phyloP scores from a whole-genome alignment of 805 yeast species.

The Ogataea ramenticola region DNA sequence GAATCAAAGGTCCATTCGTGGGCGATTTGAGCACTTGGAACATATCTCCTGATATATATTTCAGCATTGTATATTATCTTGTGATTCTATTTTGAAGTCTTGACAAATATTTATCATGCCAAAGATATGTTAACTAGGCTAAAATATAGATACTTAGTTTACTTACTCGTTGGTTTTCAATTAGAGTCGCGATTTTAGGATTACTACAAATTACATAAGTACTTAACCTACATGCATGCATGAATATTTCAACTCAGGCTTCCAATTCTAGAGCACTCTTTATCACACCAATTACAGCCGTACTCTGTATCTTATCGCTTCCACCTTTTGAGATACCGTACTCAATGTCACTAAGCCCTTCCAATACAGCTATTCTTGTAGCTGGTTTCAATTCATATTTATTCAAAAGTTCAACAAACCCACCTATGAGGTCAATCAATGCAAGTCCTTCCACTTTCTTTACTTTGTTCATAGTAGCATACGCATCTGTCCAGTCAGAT shows the following conservation, averaged over 20 bases:
- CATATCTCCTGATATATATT: slow-evolving; percentile 52
- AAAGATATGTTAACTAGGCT: no score
- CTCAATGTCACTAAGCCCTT: slow-evolving; percentile 80
- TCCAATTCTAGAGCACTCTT: slow-evolving; percentile 55
- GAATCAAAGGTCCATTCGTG: slow-evolving; percentile 29
- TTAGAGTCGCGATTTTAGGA: no score
- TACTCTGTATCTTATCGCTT: slow-evolving; percentile 79
- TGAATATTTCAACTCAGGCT: slow-evolving; percentile 10
- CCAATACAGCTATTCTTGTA: slow-evolving; percentile 58
- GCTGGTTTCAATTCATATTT: slow-evolving; percentile 55
- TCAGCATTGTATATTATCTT: slow-evolving; percentile 4
- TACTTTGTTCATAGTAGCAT: slow-evolving; percentile 54
- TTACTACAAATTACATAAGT: no score
- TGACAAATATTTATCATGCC: no score
- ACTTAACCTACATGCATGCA: background rate
- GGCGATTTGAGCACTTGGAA: slow-evolving; percentile 26
- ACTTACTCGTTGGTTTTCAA: no score
- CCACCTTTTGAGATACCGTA: slow-evolving; percentile 91
- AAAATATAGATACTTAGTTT: no score
- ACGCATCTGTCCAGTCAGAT: slow-evolving; percentile 84
- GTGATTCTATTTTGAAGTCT: no score
- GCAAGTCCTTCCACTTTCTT: slow-evolving; percentile 81
- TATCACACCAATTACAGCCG: slow-evolving; percentile 84
- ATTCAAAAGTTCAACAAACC: slow-evolving; percentile 65
- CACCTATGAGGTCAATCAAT: slow-evolving; percentile 72